Evolutionary conservation across 148 eudicot genomes (phyloP), one percentile per base, ranked within the genome.

Genomic region (Arctostaphylos glauca): DNA sequence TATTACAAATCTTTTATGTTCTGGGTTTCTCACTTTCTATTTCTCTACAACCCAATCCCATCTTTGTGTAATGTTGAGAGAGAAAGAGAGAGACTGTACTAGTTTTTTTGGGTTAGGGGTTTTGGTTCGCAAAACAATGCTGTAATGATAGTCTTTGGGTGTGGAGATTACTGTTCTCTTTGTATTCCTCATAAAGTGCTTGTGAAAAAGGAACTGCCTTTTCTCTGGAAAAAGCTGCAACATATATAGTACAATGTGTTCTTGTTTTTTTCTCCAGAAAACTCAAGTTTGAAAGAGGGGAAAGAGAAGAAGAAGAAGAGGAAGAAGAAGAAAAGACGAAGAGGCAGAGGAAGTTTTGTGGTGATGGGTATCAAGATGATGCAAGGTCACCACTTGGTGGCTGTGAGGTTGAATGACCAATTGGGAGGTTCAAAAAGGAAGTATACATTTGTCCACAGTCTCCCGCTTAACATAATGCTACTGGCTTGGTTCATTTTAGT

Each of bases 361-460:
- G 58, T 72, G 79, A 89, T 91, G 92, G 85, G 88, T 14, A 18
- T 43, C 53, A 78, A 79, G 73, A 91, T 83, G 85, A 78, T 46
- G 87, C 82, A 81, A 77, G 77, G 85, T 44, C 89, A 85, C 83
- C 93, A 91, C 58, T 81, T 81, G 85, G 86, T 89, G 85, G 88
- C 90, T 67, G 82, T 88, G 81, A 86, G 74, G 80, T 47, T 86
- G 81, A 89, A 86, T 84, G 90, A 88, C 67, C 84, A 84, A 54
- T 59, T 80, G 84, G 86, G 71, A 66, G 44, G 86, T 50, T 64
- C 88, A 46, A 89, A 88, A 71, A 89, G 93, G 77, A 86, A 90
- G 46, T 86, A 84, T 73, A 78, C 84, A 21, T 62, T 75, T 48
- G 58, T 91, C 7, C 82, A 71, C 43, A 82, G 81, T 55, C 81